Evolutionary conservation across 495 filamentous ascomycete genomes (phyloP).

Genomic region (Annulohypoxylon moriforme): DNA sequence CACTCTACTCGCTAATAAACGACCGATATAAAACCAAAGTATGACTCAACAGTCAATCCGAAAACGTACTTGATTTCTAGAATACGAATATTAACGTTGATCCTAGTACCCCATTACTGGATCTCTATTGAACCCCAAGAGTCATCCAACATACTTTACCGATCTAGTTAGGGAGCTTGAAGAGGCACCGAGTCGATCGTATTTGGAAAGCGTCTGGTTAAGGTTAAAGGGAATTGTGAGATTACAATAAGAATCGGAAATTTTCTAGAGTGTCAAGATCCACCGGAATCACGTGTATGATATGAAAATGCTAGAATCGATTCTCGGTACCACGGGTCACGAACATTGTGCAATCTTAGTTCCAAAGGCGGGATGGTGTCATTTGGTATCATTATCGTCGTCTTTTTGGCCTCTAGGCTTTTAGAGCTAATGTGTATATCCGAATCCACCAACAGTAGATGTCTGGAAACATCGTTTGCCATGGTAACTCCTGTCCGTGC

Average conservation of each 20-base stretch:
- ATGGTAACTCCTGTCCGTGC: background rate
- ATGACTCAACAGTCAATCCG: background rate
- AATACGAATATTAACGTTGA: background rate
- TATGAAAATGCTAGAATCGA: conserved; percentile 9
- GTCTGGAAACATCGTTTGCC: background rate
- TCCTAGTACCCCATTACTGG: conserved; percentile 71
- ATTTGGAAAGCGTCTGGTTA: conserved; percentile 64
- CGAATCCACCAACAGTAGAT: background rate
- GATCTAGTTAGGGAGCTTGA: conserved; percentile 77
- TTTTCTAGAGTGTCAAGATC: background rate
- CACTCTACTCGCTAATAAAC: conserved; percentile 78
- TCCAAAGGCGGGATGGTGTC: background rate
- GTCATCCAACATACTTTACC: conserved; percentile 81
- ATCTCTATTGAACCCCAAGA: conserved; percentile 72
- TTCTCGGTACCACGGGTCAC: conserved; percentile 4
- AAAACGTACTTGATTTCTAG: background rate
- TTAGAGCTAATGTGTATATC: background rate
- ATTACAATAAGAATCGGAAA: conserved; percentile 50
- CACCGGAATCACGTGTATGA: conserved; percentile 9
- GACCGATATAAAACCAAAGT: conserved; percentile 75
- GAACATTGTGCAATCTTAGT: background rate
- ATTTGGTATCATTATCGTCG: background rate
- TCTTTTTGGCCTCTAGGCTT: background rate
- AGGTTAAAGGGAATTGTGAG: conserved; percentile 73
- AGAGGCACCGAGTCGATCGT: conserved; percentile 73